phyloP scores from a whole-genome alignment of 2,329 filamentous ascomycete genomes.

The Penicillium sp. region DNA sequence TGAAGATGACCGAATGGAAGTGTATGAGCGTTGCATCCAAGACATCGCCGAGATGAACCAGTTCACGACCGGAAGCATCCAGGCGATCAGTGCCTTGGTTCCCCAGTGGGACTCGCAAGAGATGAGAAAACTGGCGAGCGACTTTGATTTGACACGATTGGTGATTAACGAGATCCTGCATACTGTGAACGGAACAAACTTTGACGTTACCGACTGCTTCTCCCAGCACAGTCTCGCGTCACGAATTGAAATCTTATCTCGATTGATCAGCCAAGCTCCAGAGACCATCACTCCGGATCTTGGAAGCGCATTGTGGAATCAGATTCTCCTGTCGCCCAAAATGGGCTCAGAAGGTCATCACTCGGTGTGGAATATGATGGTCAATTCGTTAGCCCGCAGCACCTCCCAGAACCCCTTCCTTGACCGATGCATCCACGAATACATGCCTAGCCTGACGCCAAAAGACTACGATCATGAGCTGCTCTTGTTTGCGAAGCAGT shows the following conservation, averaged over 20 bases:
- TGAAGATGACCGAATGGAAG: conserved; percentile 60
- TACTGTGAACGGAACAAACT: conserved; percentile 50
- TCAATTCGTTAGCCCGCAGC: conserved; percentile 34
- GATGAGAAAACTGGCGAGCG: conserved; percentile 60
- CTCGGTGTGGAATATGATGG: conserved; percentile 72
- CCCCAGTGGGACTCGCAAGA: conserved; percentile 52
- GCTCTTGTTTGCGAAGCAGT: conserved; percentile 48
- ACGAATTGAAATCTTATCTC: conserved; percentile 62
- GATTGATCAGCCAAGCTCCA: conserved; percentile 65
- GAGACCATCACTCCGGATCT: conserved; percentile 65
- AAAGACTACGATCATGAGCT: conserved; percentile 44
- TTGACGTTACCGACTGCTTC: conserved; percentile 44
- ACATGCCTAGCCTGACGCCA: conserved; percentile 45
- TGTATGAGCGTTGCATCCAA: conserved; percentile 69
- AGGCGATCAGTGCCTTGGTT: conserved; percentile 59
- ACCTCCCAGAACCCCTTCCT: conserved; percentile 44
- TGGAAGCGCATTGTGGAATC: conserved; percentile 70
- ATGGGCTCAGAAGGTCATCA: conserved; percentile 65
- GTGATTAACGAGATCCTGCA: conserved; percentile 69
- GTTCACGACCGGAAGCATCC: conserved; percentile 74
- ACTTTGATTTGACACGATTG: conserved; percentile 66
- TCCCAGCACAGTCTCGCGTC: conserved; percentile 53
- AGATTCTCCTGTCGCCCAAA: conserved; percentile 69
- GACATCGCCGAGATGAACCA: conserved; percentile 68
- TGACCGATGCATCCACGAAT: conserved; percentile 48